Percentiles rank a stretch among this genome's conserved stretches.
Conservation (phyloP, 2,329 filamentous ascomycete species). For the Penicillium palitans region DNA sequence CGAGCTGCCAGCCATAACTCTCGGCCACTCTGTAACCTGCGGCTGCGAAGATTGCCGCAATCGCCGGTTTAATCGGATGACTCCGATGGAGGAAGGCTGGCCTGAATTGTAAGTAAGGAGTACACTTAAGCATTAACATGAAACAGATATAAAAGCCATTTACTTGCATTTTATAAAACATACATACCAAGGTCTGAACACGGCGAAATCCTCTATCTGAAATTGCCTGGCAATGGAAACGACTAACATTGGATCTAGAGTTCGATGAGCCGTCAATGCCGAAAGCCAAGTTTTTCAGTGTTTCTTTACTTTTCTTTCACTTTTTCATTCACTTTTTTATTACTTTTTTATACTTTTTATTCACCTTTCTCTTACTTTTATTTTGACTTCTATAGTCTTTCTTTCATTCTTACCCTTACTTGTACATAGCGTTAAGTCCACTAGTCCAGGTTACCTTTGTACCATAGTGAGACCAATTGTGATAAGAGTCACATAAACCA, state of each 20-base stretch:
- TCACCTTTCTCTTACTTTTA: slow-evolving; percentile 3
- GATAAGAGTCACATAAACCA: slow-evolving; percentile 1
- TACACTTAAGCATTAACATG: slow-evolving; percentile 2
- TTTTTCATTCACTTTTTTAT: slow-evolving; percentile 2
- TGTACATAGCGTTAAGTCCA: slow-evolving; percentile 1
- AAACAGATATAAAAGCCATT: slow-evolving; percentile 2
- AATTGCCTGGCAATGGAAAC: neutral
- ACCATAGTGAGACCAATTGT: slow-evolving; percentile 1
- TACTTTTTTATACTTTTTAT: slow-evolving; percentile 2
- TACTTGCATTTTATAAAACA: slow-evolving; percentile 1
- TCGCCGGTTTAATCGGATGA: neutral
- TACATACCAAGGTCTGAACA: slow-evolving; percentile 1
- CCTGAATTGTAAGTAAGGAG: slow-evolving; percentile 1
- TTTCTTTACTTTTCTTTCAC: slow-evolving; percentile 1
- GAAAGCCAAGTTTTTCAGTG: slow-evolving; percentile 1
- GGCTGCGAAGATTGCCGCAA: neutral
- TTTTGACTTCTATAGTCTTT: slow-evolving; percentile 2
- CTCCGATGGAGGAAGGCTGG: neutral
- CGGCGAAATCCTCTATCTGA: slow-evolving; percentile 1
- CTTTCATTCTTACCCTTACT: neutral
- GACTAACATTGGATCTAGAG: slow-evolving; percentile 2
- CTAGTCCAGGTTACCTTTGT: slow-evolving; percentile 2
- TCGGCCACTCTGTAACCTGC: neutral
- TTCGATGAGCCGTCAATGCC: neutral
- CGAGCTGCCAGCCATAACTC: neutral